These are phyloP conservation scores for Meyerozyma carpophila DNA, from an alignment of 1,139 yeast species.

Conservation along the genomic window DNA sequence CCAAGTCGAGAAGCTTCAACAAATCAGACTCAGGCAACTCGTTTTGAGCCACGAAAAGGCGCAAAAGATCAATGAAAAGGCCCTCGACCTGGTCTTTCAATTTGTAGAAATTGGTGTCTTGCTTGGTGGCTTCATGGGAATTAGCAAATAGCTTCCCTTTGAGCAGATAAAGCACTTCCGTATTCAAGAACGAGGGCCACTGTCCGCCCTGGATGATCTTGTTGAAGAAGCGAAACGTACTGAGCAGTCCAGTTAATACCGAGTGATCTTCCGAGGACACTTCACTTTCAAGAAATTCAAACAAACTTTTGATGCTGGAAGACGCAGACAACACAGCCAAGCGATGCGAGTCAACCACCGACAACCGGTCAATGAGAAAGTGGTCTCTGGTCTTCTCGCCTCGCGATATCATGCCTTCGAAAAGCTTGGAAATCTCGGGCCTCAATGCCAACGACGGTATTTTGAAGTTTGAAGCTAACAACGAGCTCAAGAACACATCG, in stretches of 20 bases:
- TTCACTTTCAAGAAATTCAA: constrained; percentile 17
- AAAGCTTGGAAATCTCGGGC: neutral
- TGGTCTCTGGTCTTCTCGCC: neutral
- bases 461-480: neutral
- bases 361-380: neutral
- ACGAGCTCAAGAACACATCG: neutral
- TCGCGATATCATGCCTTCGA: neutral
- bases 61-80: neutral
- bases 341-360: neutral
- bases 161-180: constrained; percentile 11
- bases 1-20: neutral
- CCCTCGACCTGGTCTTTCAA: constrained; percentile 35
- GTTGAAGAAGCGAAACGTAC: constrained; percentile 32
- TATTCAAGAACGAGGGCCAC: constrained; percentile 4
- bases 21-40: neutral
- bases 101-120: constrained; percentile 37
- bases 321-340: neutral
- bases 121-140: constrained; percentile 17
- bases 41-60: neutral
- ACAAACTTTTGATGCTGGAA: constrained; percentile 9
- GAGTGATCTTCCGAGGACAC: constrained; percentile 23
- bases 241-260: constrained; percentile 18
- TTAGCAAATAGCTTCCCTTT: constrained; percentile 17
- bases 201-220: constrained; percentile 10
- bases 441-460: neutral